Evolutionary conservation across 768 basidiomycete genomes (phyloP).

Genomic region (Termitomyces sp.): DNA sequence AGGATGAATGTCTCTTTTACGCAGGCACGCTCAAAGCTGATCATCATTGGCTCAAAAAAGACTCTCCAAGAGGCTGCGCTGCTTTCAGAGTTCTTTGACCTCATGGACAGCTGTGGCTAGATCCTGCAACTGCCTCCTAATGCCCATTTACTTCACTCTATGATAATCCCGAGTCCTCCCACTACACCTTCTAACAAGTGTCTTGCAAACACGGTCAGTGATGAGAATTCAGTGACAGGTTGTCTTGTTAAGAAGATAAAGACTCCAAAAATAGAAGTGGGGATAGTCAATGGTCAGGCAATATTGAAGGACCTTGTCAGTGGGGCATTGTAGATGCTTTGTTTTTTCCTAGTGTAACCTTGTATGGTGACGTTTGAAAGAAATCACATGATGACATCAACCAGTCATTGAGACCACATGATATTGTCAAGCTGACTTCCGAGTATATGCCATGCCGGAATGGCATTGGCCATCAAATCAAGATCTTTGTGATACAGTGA

Average conservation of each 20-base stretch:
- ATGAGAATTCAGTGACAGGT: conserved; percentile 2
- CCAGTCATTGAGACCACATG: no score
- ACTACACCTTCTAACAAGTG: conserved; percentile 19
- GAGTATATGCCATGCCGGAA: no score
- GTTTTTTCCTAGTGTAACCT: no score
- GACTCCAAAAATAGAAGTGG: conserved; percentile 24
- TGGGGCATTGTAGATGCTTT: not conserved
- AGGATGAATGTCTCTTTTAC: conserved; percentile 97
- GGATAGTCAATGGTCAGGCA: conserved; percentile 49
- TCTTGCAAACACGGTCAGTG: conserved; percentile 11
- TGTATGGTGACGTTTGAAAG: no score
- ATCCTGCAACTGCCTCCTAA: conserved; percentile 49
- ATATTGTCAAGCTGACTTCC: no score
- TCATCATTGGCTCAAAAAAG: conserved; percentile 83
- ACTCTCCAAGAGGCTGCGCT: conserved; percentile 64
- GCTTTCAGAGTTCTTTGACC: conserved; percentile 65
- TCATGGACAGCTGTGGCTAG: conserved; percentile 75
- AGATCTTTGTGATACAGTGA: not conserved
- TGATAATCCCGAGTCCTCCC: conserved; percentile 8
- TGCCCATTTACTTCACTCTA: conserved; percentile 49
- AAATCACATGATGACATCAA: no score
- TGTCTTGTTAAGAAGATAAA: conserved; percentile 31
- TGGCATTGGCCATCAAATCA: no score
- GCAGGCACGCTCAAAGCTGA: conserved; percentile 82
- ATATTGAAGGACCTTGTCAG: conserved; percentile 49